phyloP scores from a whole-genome alignment of 768 basidiomycete species.

The Paxillus ammoniavirescens region DNA sequence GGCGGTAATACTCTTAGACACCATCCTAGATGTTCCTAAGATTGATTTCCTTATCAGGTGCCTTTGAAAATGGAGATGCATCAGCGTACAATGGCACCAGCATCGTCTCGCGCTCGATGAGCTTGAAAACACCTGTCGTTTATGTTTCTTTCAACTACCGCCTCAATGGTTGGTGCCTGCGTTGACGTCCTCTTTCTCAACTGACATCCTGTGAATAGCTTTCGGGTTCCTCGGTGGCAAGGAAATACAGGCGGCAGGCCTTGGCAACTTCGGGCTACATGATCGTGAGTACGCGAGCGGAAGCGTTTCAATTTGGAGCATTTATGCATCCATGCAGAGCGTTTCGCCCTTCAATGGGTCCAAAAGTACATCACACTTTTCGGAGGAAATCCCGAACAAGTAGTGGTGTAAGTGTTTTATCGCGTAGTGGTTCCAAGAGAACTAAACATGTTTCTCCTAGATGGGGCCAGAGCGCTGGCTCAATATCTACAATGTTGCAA shows the following conservation, averaged over 20 bases:
- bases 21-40: background rate
- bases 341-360: conserved; percentile 41
- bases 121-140: conserved; percentile 15
- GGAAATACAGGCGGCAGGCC: conserved; percentile 24
- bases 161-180: conserved; percentile 15
- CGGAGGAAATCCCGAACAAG: conserved; percentile 38
- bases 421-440: background rate
- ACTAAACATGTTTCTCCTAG: background rate
- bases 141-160: conserved; percentile 23
- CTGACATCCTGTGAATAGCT: conserved; percentile 6
- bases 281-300: conserved; percentile 26
- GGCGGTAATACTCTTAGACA: conserved; percentile 2
- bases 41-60: conserved; percentile 5
- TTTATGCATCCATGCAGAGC: conserved; percentile 18
- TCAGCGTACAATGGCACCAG: conserved; percentile 16
- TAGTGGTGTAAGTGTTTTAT: conserved; percentile 20
- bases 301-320: background rate
- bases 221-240: conserved; percentile 30
- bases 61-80: conserved; percentile 13
- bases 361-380: conserved; percentile 40
- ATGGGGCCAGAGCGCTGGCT: conserved; percentile 19
- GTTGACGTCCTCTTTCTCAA: background rate
- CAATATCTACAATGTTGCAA: conserved; percentile 12
- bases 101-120: conserved; percentile 19
- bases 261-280: conserved; percentile 37